Base-by-base conservation (phyloP, 495 filamentous ascomycete genomes). In the Evernia prunastri region DNA sequence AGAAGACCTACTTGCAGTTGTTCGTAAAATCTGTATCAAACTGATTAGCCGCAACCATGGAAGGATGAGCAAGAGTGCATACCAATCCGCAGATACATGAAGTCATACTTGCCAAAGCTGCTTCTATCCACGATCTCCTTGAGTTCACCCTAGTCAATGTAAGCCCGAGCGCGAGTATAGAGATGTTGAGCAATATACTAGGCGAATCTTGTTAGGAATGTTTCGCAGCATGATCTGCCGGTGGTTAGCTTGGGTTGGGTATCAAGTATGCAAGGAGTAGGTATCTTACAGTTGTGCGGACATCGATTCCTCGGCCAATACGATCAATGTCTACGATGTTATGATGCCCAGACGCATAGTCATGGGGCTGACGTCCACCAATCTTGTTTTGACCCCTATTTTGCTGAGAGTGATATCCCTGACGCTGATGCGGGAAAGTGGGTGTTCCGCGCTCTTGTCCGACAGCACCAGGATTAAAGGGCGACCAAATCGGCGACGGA, bases 81-180 rank as follows among this genome's bases (percentile, higher is more conserved):
- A 84, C 84, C 87, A 73, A 97, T 97, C 35, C 94, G 89, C 64
- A 97, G 75, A 75, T 98, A 98, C 78, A 95, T 84, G 75, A 97
- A 98, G 70, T 97, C 91, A 71, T 93, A 97, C 66, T 86, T 86
- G 43, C 89, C 89, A 71, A 80, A 82, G 75, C 86, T 90, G 17
- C 85, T 87, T 68, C 88, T 81, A 72, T 97, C 89, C 25, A 97
- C 76, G 66, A 96, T 87, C 0, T 77, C 72, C 75, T 93, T 94
- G 23, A 97, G 76, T 72, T 87, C 86, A 56, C 77, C 68, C 78
- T 83, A 67, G 31, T 67, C 6, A 25, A 15, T 35, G 39, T 69
- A 25, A 70, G 68, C 60, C 29, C 33, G 29, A 18, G 39, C 18
- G 15, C 29, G 58, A 29, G 36, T 72, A 37, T 29, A 63, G 59